phyloP scores from a whole-genome alignment of 805 yeast species.

The Candida hungchunana region DNA sequence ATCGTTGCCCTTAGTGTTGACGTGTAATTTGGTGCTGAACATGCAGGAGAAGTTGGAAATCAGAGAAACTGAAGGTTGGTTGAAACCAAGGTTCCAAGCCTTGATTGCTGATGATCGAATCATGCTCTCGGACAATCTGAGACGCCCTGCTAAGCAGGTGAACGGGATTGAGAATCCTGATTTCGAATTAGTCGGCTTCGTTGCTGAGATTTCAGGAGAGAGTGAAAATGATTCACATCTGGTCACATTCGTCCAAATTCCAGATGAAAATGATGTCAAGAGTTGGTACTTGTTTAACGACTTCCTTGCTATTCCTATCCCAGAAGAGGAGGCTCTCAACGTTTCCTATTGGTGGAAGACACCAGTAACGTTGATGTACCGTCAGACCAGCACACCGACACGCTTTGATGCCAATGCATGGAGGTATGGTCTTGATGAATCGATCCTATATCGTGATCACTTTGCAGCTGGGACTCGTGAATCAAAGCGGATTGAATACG shows the following conservation, averaged over 20 bases:
- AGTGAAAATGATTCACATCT: slow-evolving; percentile 52
- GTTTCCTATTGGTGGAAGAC: slow-evolving; percentile 75
- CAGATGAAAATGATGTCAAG: slow-evolving; percentile 29
- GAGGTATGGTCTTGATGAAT: slow-evolving; percentile 50
- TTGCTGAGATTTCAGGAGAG: slow-evolving; percentile 50
- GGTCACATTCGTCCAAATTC: slow-evolving; percentile 53
- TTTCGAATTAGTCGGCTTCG: slow-evolving; percentile 65
- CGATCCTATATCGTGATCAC: slow-evolving; percentile 68
- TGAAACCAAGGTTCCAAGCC: slow-evolving; percentile 56
- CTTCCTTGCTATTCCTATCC: slow-evolving; percentile 73
- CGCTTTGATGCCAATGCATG: slow-evolving; percentile 45
- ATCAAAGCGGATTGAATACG: slow-evolving; percentile 56
- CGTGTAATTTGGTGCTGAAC: slow-evolving; percentile 53
- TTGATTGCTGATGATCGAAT: slow-evolving; percentile 29
- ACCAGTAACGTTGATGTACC: slow-evolving; percentile 69
- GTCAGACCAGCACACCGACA: slow-evolving; percentile 40
- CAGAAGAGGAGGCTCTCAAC: slow-evolving; percentile 75
- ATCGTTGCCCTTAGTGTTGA: slow-evolving; percentile 61
- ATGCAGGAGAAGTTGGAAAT: slow-evolving; percentile 52
- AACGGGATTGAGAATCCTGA: slow-evolving; percentile 24
- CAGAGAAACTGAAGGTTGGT: slow-evolving; percentile 50
- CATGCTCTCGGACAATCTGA: slow-evolving; percentile 30
- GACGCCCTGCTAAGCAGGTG: no score
- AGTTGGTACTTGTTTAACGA: slow-evolving; percentile 88
- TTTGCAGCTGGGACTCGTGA: slow-evolving; percentile 66